These are phyloP conservation scores for Parmelia sp. DNA, from an alignment of 495 filamentous ascomycete species.

Conservation along the genomic window DNA sequence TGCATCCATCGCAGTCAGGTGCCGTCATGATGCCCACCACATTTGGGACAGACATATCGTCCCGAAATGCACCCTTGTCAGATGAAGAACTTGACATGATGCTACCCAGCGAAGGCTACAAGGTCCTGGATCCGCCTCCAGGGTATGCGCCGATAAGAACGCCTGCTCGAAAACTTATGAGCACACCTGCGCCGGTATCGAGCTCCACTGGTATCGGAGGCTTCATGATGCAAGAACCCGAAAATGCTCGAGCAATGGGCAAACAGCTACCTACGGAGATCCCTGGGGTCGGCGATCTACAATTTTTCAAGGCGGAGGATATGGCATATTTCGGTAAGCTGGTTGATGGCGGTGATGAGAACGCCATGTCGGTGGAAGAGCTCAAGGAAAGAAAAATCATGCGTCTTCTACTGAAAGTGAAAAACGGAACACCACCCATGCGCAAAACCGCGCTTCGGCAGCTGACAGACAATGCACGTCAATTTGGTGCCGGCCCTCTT, in stretches of 20 bases:
- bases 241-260: constrained; percentile 68
- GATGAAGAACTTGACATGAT: constrained; percentile 93
- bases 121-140: constrained; percentile 85
- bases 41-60: constrained; percentile 79
- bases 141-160: constrained; percentile 83
- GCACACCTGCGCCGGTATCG: constrained; percentile 62
- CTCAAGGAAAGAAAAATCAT: constrained; percentile 98
- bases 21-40: constrained; percentile 49
- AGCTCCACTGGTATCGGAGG: constrained; percentile 63
- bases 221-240: constrained; percentile 97
- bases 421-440: constrained; percentile 99
- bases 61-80: constrained; percentile 69
- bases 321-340: constrained; percentile 99
- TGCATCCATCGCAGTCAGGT: constrained; percentile 68
- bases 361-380: constrained; percentile 84
- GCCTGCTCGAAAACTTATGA: constrained; percentile 67
- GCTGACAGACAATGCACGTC: constrained; percentile 93
- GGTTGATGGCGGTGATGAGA: constrained; percentile 91
- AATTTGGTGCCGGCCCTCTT: constrained; percentile 89
- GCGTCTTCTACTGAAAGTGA: constrained; percentile 93
- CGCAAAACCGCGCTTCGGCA: constrained; percentile 98
- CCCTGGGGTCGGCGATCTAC: constrained; percentile 91
- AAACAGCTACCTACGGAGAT: constrained; percentile 96
- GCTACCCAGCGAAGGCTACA: constrained; percentile 87
- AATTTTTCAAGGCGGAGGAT: constrained; percentile 98